Base-by-base conservation (phyloP, 2,329 filamentous ascomycete genomes). In the Neocatenulostroma microsporum region DNA sequence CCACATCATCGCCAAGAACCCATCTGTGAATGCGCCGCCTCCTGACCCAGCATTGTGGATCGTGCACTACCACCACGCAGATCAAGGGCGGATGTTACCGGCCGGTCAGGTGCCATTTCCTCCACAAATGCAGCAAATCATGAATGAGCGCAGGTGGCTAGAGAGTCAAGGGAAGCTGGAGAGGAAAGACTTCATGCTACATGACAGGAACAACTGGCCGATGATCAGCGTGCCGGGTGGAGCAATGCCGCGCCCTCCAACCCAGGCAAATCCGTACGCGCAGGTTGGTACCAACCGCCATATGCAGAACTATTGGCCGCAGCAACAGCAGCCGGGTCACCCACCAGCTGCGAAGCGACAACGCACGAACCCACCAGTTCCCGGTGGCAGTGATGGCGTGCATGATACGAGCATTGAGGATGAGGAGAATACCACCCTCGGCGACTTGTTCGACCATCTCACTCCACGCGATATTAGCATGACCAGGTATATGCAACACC, bases 131-230 rank as follows among this genome's bases (percentile, higher is more conserved):
- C 78, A 80, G 42, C 61, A 67, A 31, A 70, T 73, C 12, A 69
- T 86, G 57, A 70, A 73, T 40, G 74, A 78, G 50, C 70, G 78
- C n/a, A 63, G 65, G 33, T 72, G 70, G 51, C 61, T 84, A 69
- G 63, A 82, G 62, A 73, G 70, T 37, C 82, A 84, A 47, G 89
- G 87, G 5, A 83, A 88, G 51, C 79, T 94, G 29, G 75, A 81
- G 39, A 81, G 86, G 50, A 94, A 94, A 56, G 87, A 95, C 53
- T 96, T 96, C 57, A 93, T 95, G 80, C 72, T 96, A 14, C 79
- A 84, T 33, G 91, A 96, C 62, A 78, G 85, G 26, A 74, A 78
- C 47, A 93, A 86, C 63, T 96, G 89, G 88, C 89, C 91, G 3
- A 79, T 80, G 17, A 82, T 96, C 41, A 77, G 77, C 29, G 77